Base-by-base conservation (phyloP, 495 filamentous ascomycete species). In the Xylaria scruposa region DNA sequence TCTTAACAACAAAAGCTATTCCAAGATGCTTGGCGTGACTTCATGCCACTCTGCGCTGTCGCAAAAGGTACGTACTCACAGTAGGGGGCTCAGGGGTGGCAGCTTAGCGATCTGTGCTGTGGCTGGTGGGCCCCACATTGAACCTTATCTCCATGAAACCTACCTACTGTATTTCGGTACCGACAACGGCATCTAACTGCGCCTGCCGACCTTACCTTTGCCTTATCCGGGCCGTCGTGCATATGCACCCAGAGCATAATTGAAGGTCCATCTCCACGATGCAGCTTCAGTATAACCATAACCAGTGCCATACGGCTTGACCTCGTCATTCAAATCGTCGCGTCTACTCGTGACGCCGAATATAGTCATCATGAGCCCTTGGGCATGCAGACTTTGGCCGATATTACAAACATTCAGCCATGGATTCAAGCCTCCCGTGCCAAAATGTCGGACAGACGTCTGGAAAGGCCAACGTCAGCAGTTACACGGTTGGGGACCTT, bases 21-120 rank as follows among this genome's bases (percentile, higher is more conserved):
- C 31, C 26, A 44, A 68, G 31, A 46, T 61, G 42, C 68, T 70
- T 70, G 68, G 54, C 68, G 68, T 70, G 68, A 70, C 68, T 70
- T 70, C 56, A 70, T 70, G 68, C 58, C 68, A 70, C 44, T 70
- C 53, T 40, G 26, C 42, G 26, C 21, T 21, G 9, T 31, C n/a
- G 9, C 26, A 3, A 29, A 36, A 38, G 58, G 58, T 38, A 38
- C 58, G 19, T 60, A 38, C 19, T 17, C n/a, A 40, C 58, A 60
- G 33, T 19, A 33, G 3, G 15, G 8, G 4, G 29, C 29, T n/a
- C 31, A 33, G 31, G 4, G 31, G 31, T 33, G 31, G 31, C 33
- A 58, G 21, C 33, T n/a, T 53, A 4, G 29, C 1, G 4, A 31
- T 0, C 4, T 19, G 33, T 15, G 0, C 6, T 54, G 66, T 68